phyloP scores from a whole-genome alignment of 148 eudicot species.

The Talinum fruticosum region DNA sequence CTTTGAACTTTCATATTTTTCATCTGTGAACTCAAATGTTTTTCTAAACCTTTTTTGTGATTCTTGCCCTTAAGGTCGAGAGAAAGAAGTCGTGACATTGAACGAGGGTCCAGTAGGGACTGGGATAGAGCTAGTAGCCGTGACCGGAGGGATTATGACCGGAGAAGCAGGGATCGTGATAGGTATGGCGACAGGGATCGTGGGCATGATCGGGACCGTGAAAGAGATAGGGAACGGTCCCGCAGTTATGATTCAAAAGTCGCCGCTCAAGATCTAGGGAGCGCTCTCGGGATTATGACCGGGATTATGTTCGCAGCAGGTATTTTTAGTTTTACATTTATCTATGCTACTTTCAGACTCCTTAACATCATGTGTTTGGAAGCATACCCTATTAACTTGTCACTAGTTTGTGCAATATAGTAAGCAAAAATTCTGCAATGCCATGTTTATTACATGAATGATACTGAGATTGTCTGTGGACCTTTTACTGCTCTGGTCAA shows the following conservation, averaged over 20 bases:
- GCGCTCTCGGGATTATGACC: slow-evolving; percentile 55
- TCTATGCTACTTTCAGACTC: background rate
- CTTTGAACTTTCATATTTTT: background rate
- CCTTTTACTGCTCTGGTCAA: background rate
- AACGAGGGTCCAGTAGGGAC: slow-evolving; percentile 65
- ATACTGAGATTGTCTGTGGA: background rate
- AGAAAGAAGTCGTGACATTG: slow-evolving; percentile 69
- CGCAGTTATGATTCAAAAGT: slow-evolving; percentile 70
- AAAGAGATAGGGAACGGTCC: slow-evolving; percentile 66
- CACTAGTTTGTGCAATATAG: background rate
- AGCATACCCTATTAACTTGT: too few species aligned
- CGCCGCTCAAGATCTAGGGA: slow-evolving; percentile 82
- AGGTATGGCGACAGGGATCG: slow-evolving; percentile 58
- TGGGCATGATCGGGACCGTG: slow-evolving; percentile 58
- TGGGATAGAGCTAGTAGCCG: slow-evolving; percentile 54
- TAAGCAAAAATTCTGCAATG: background rate
- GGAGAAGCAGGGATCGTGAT: slow-evolving; percentile 70
- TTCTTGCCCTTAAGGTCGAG: slow-evolving; percentile 52
- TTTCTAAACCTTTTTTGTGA: background rate
- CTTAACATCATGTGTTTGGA: too few species aligned
- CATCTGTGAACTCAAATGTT: background rate
- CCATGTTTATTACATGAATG: background rate
- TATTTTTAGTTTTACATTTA: slow-evolving; percentile 21
- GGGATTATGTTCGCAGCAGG: slow-evolving; percentile 82
- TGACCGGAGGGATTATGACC: slow-evolving; percentile 66